A percentile compares a stretch with the other conserved stretches of the same genome.
Conservation (phyloP, 2,329 filamentous ascomycete genomes). For the Xylaria sp. region DNA sequence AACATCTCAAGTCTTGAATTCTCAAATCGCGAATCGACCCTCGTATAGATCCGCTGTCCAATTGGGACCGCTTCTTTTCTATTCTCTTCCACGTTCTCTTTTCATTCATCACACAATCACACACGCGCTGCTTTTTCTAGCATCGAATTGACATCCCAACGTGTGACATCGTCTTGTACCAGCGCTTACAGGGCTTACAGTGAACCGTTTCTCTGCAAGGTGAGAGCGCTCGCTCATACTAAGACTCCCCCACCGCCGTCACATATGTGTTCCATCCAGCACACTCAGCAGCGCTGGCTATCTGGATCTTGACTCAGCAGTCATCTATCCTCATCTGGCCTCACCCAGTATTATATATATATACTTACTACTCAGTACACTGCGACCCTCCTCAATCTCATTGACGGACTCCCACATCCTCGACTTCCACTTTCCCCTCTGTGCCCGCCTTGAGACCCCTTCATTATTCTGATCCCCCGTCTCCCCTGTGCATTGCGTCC, state of each 20-base stretch:
- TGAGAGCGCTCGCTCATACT: slow-evolving; percentile 30
- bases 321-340: slow-evolving; percentile 13
- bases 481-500: slow-evolving; percentile 13
- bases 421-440: background rate
- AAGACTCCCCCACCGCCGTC: background rate
- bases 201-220: slow-evolving; percentile 21
- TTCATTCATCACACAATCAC: slow-evolving; percentile 1
- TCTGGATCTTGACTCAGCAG: slow-evolving; percentile 21
- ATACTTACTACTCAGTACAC: background rate
- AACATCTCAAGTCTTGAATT: slow-evolving; percentile 7
- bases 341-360: background rate
- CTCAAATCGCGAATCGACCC: background rate
- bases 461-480: slow-evolving; percentile 12
- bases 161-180: slow-evolving; percentile 11
- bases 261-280: background rate
- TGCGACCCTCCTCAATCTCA: slow-evolving; percentile 16
- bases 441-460: slow-evolving; percentile 22
- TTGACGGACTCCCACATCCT: background rate
- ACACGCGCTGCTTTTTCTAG: slow-evolving; percentile 1
- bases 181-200: slow-evolving; percentile 17
- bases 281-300: slow-evolving; percentile 6
- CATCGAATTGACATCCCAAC: background rate
- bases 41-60: background rate
- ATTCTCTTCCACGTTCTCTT: background rate
- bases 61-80: background rate